These are phyloP conservation scores for Ogataea hybrid DNA, from an alignment of 1,139 yeast species.

Conservation along the genomic window DNA sequence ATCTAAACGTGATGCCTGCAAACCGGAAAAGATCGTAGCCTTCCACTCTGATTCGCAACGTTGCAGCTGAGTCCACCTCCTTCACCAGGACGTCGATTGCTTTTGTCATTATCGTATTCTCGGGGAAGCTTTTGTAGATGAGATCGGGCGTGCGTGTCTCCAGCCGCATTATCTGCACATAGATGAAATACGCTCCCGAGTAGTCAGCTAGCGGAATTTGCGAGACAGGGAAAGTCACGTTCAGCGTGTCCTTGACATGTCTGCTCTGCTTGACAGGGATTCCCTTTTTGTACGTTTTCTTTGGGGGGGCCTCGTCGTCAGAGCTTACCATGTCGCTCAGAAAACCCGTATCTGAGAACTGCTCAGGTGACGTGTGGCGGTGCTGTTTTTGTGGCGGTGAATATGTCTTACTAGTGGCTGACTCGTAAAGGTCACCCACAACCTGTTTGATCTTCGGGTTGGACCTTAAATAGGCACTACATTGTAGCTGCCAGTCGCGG, in stretches of 20 bases:
- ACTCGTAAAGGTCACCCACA: not conserved
- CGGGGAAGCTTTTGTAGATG: conserved; percentile 2
- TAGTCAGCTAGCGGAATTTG: conserved; percentile 5
- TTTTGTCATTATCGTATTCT: not conserved
- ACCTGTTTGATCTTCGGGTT: not conserved
- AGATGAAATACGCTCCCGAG: conserved; percentile 12
- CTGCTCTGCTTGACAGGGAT: too few relatives aligned
- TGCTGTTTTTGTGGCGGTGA: not conserved
- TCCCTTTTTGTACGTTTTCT: too few relatives aligned
- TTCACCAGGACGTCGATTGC: conserved; percentile 2
- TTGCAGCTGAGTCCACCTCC: not conserved
- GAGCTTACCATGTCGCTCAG: conserved; percentile 12
- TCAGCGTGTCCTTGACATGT: too few relatives aligned
- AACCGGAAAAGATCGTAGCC: conserved; percentile 5
- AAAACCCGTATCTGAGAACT: conserved; percentile 1
- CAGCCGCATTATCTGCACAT: conserved; percentile 7
- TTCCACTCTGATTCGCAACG: conserved; percentile 4
- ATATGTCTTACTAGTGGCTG: not conserved
- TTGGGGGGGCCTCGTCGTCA: not conserved
- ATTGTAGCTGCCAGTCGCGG: conserved; percentile 1
- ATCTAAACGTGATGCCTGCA: not conserved
- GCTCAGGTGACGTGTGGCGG: not conserved
- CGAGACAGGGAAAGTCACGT: conserved; percentile 1
- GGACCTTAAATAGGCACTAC: not conserved
- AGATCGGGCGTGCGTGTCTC: conserved; percentile 3